A percentile compares a stretch with the other conserved stretches of the same genome.
Conservation (phyloP, 1,284 basidiomycete species). For the Cutaneotrichosporon mucoides region DNA sequence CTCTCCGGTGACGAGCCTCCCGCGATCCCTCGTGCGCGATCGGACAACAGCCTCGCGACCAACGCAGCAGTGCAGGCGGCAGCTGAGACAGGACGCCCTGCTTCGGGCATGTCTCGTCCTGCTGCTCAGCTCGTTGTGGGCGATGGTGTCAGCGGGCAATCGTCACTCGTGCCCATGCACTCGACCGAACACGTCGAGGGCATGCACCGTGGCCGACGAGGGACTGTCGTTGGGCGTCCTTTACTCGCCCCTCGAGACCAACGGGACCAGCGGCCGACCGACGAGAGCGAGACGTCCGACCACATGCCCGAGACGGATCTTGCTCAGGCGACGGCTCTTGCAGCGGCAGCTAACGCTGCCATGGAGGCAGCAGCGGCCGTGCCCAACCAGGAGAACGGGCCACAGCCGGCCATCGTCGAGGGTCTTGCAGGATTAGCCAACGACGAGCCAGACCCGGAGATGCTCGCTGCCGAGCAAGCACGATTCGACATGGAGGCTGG, state of each 20-base stretch:
- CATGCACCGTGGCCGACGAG: slow-evolving; percentile 20
- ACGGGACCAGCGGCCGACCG: slow-evolving; percentile 17
- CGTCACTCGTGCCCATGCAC: slow-evolving; percentile 41
- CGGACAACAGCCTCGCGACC: slow-evolving; percentile 33
- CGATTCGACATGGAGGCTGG: slow-evolving; percentile 45
- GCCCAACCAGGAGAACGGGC: slow-evolving; percentile 30
- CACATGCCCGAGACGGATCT: slow-evolving; percentile 33
- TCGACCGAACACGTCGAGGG: slow-evolving; percentile 27
- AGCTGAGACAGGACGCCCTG: slow-evolving; percentile 17
- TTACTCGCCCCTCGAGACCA: slow-evolving; percentile 19
- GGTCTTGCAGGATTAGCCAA: slow-evolving; percentile 20
- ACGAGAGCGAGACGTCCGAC: slow-evolving; percentile 40
- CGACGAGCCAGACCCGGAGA: slow-evolving; percentile 40
- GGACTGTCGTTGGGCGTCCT: slow-evolving; percentile 43
- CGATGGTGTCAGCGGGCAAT: slow-evolving; percentile 33
- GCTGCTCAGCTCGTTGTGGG: slow-evolving; percentile 36
- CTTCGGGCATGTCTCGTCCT: slow-evolving; percentile 24
- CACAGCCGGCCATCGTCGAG: slow-evolving; percentile 29
- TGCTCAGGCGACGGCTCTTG: slow-evolving; percentile 34
- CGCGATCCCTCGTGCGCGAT: slow-evolving; percentile 35
- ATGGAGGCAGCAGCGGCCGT: slow-evolving; percentile 20
- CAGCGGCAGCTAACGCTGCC: slow-evolving; percentile 29
- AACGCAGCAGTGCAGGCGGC: slow-evolving; percentile 16
- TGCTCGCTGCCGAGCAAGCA: slow-evolving; percentile 42
- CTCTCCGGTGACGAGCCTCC: slow-evolving; percentile 29